Base-by-base conservation (phyloP, 23 red algal species). In the Chondrus crispus region DNA sequence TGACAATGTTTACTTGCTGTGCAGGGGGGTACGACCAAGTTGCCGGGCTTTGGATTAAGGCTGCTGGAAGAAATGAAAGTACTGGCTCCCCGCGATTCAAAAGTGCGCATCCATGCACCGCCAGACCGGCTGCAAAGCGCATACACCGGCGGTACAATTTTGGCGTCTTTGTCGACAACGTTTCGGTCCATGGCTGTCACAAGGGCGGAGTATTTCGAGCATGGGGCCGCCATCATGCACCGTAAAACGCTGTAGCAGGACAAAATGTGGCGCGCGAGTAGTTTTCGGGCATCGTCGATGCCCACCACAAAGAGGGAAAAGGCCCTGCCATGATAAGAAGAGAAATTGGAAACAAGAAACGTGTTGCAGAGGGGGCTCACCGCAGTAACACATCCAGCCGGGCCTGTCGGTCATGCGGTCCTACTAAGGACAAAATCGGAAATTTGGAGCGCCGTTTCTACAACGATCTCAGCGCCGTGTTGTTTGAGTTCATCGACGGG, bases 41-140 rank as follows among this genome's bases (percentile, higher is more conserved):
- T 91, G 44, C 95, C 57, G 8, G 95, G 95, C 62, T 93, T 97
- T 85, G 84, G 70, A 22, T 35, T 64, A 63, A 81, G 95, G 1
- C 49, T 97, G 60, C 50, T 90, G 33, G 28, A 51, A 4, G 90
- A 97, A 46, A 36, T 97, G 40, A 50, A 62, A 39, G 29, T 43
- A 45, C 39, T 81, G 20, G 88, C 90, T n/a, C 83, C 83, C 16
- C 51, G 42, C 20, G 72, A 78, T 43, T 62, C 74, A 48, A 93
- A 90, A 82, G 84, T 97, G 46, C 91, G 91, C 54, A 68, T 97
- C 32, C 73, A 90, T 42, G 95, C 95, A 6, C 95, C 95, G 24
- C 66, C 58, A 1, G 95, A 97, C 20, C 75, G 95, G n/a, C 81
- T 90, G 81, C 51, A 45, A 14, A 84, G 73, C 49, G 95, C 91